These are phyloP conservation scores for Neonectria faginata DNA, from an alignment of 2,329 filamentous ascomycete species.

Conservation along the genomic window DNA sequence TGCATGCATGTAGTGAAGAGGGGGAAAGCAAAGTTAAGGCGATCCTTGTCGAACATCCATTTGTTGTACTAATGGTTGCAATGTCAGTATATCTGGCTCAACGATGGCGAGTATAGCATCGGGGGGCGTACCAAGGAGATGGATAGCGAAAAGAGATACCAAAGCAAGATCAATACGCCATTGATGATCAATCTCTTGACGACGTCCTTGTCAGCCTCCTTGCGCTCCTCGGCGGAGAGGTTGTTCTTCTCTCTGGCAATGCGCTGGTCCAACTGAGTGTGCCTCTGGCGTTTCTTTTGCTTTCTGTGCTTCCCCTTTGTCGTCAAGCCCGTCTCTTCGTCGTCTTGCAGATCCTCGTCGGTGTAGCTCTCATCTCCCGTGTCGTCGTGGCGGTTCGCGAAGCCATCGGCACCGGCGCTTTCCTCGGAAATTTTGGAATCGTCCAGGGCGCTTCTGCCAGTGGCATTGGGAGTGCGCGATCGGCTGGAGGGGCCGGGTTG, in stretches of 20 bases:
- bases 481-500: conserved; percentile 44
- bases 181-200: conserved; percentile 78
- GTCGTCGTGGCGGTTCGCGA: conserved; percentile 46
- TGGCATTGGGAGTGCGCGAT: conserved; percentile 41
- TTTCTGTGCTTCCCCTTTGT: conserved; percentile 76
- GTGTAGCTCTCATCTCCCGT: conserved; percentile 68
- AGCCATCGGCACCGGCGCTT: conserved; percentile 44
- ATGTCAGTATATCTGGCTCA: conserved; percentile 36
- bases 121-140: conserved; percentile 81
- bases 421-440: conserved; percentile 62
- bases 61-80: conserved; percentile 83
- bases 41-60: conserved; percentile 95
- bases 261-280: conserved; percentile 76
- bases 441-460: conserved; percentile 37
- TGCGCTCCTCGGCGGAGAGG: conserved; percentile 77
- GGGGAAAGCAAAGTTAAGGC: conserved; percentile 91
- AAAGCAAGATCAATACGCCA: conserved; percentile 82
- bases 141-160: conserved; percentile 91
- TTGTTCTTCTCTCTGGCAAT: conserved; percentile 68
- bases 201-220: conserved; percentile 80
- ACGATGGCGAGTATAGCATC: not conserved
- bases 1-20: conserved; percentile 95
- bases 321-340: conserved; percentile 91
- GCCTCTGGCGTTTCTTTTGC: conserved; percentile 73
- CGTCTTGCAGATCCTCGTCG: conserved; percentile 81